Conservation (phyloP, 192 early-diverging fungal species). For the Coemansia erecta region DNA sequence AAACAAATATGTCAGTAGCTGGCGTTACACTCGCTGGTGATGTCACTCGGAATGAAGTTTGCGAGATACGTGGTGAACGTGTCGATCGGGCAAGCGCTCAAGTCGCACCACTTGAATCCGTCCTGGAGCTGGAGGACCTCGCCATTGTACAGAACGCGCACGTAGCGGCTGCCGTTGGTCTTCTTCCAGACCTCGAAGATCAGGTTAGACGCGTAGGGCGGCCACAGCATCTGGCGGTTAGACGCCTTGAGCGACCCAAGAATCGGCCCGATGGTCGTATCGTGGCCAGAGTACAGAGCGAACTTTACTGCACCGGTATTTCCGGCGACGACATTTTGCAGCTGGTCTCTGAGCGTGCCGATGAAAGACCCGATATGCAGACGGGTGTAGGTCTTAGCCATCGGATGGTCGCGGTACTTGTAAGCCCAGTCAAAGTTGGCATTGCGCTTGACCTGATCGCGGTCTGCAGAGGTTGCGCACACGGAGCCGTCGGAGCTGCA, state of each 20-base stretch:
- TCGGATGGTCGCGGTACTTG: slow-evolving; percentile 41
- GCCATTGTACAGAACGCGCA: slow-evolving; percentile 59
- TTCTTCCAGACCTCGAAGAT: slow-evolving; percentile 57
- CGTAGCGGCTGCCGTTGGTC: slow-evolving; percentile 34
- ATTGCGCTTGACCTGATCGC: slow-evolving; percentile 32
- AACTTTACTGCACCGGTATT: slow-evolving; percentile 37
- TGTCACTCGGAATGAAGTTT: slow-evolving; percentile 31
- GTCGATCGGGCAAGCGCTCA: slow-evolving; percentile 42
- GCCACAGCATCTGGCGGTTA: slow-evolving; percentile 49
- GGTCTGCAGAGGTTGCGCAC: slow-evolving; percentile 40
- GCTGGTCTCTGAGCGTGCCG: slow-evolving; percentile 39
- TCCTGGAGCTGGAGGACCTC: slow-evolving; percentile 33
- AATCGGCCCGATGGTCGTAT: slow-evolving; percentile 51
- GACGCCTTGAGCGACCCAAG: slow-evolving; percentile 36
- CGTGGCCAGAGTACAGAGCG: slow-evolving; percentile 56
- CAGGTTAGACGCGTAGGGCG: slow-evolving; percentile 56
- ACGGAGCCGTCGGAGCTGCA: slow-evolving; percentile 14
- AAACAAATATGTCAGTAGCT: neutral
- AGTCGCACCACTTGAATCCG: slow-evolving; percentile 41
- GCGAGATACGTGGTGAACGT: slow-evolving; percentile 33
- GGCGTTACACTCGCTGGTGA: slow-evolving; percentile 25
- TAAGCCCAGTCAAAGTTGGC: slow-evolving; percentile 32
- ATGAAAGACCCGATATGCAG: slow-evolving; percentile 53
- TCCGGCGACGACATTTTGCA: slow-evolving; percentile 24
- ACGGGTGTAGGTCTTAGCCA: slow-evolving; percentile 24